These are phyloP conservation scores for Aureobasidium sp. DNA, from an alignment of 2,329 filamentous ascomycete species.

Conservation along the genomic window DNA sequence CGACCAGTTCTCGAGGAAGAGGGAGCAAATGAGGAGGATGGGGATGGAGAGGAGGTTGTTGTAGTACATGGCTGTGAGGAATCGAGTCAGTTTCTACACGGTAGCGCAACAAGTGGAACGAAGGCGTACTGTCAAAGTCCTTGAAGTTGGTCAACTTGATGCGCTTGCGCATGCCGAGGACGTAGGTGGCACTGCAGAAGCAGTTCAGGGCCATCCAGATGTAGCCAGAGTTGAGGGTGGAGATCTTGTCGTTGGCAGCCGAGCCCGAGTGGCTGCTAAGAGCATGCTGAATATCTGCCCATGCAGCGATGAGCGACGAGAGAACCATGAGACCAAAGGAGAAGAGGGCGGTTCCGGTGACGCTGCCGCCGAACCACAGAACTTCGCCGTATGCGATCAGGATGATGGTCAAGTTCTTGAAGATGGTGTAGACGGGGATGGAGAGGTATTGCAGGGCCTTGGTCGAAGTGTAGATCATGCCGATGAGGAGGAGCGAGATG, in stretches of 20 bases:
- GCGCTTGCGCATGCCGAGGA: slow-evolving; percentile 92
- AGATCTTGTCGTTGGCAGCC: slow-evolving; percentile 64
- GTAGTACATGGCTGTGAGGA: slow-evolving; percentile 85
- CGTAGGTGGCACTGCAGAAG: slow-evolving; percentile 82
- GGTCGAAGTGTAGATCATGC: slow-evolving; percentile 97
- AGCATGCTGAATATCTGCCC: slow-evolving; percentile 91
- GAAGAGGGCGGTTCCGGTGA: slow-evolving; percentile 78
- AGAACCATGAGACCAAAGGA: slow-evolving; percentile 96
- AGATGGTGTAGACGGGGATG: slow-evolving; percentile 98
- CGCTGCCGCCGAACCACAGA: slow-evolving; percentile 92
- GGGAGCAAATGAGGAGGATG: slow-evolving; percentile 72
- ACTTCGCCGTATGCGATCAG: slow-evolving; percentile 98
- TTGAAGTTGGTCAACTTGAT: slow-evolving; percentile 99
- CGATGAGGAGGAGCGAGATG: slow-evolving; percentile 88
- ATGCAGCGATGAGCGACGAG: slow-evolving; percentile 88
- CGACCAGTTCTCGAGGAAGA: slow-evolving; percentile 90
- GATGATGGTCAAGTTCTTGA: slow-evolving; percentile 99
- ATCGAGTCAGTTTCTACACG: not conserved
- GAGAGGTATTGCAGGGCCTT: slow-evolving; percentile 95
- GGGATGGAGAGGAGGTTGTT: slow-evolving; percentile 98
- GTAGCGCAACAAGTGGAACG: not conserved
- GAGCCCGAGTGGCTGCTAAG: slow-evolving; percentile 39
- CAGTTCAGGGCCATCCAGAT: slow-evolving; percentile 98
- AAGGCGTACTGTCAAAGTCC: slow-evolving; percentile 89
- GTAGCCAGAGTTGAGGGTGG: slow-evolving; percentile 89